Evolutionary conservation across 441 rosid genomes (phyloP).

Genomic region (Corymbia citriodora): DNA sequence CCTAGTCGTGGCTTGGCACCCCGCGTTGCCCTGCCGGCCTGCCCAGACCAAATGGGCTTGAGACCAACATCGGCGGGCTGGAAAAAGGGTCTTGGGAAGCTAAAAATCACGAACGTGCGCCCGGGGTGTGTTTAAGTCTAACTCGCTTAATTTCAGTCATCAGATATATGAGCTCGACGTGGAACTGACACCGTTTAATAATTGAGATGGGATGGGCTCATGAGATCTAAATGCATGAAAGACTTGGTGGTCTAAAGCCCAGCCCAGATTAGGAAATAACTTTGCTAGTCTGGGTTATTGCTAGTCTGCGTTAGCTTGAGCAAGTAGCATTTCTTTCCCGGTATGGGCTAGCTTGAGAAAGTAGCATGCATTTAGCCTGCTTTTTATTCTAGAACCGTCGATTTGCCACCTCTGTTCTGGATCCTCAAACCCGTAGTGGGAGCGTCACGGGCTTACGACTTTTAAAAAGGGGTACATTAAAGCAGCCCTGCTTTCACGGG

Average conservation of each 20-base stretch:
- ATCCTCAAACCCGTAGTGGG: not conserved
- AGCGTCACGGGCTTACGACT: not conserved
- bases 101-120: not conserved
- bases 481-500: not conserved
- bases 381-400: not conserved
- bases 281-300: not conserved
- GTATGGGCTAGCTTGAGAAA: not conserved
- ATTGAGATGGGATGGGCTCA: not conserved
- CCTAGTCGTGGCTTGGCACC: not conserved
- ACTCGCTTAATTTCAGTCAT: not conserved
- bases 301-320: not conserved
- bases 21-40: not conserved
- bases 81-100: not conserved
- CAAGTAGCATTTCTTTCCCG: not conserved
- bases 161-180: not conserved
- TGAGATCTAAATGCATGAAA: not conserved
- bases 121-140: not conserved
- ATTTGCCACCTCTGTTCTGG: not conserved
- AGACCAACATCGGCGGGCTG: not conserved
- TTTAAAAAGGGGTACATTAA: not conserved
- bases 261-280: not conserved
- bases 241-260: not conserved
- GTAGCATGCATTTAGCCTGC: not conserved
- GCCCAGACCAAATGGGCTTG: not conserved
- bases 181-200: not conserved